Evolutionary conservation across 1,284 basidiomycete genomes (phyloP).

Genomic region (Ganoderma lucidum): DNA sequence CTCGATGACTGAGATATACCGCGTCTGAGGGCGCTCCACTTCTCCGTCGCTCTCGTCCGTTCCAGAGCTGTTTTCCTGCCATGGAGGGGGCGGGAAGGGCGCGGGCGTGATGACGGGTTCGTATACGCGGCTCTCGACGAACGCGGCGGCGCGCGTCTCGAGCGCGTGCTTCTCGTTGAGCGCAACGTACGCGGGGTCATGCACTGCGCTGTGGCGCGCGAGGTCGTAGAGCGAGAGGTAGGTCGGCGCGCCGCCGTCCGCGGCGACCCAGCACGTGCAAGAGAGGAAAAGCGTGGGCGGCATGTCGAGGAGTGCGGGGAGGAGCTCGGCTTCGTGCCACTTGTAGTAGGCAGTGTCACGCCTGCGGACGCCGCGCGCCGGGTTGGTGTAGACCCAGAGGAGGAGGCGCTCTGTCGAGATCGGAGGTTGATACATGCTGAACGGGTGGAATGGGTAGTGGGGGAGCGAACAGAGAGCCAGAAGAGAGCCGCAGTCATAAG

Average conservation of each 20-base stretch:
- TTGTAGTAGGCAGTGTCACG: conserved; percentile 44
- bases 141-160: conserved; percentile 39
- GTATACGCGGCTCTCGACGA: conserved; percentile 61
- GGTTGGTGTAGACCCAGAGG: conserved; percentile 42
- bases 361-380: conserved; percentile 37
- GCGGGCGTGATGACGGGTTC: conserved; percentile 34
- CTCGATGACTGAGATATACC: conserved; percentile 43
- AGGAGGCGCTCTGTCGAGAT: conserved; percentile 14
- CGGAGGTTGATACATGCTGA: too few species aligned
- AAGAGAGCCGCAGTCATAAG: background rate
- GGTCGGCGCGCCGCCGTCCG: conserved; percentile 49
- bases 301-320: conserved; percentile 62
- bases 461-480: background rate
- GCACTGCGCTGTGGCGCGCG: conserved; percentile 53
- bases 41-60: conserved; percentile 1
- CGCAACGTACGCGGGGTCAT: conserved; percentile 55
- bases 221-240: conserved; percentile 69
- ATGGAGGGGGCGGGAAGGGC: background rate
- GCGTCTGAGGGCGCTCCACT: conserved; percentile 26
- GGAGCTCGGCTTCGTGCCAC: conserved; percentile 74
- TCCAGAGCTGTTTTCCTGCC: background rate
- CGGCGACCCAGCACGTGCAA: conserved; percentile 56
- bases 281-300: conserved; percentile 54
- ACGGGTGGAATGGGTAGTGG: background rate
- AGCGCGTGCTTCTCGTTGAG: conserved; percentile 53